phyloP scores from a whole-genome alignment of 225 moss, liverwort and hornwort species.

The Straminergon stramineum region DNA sequence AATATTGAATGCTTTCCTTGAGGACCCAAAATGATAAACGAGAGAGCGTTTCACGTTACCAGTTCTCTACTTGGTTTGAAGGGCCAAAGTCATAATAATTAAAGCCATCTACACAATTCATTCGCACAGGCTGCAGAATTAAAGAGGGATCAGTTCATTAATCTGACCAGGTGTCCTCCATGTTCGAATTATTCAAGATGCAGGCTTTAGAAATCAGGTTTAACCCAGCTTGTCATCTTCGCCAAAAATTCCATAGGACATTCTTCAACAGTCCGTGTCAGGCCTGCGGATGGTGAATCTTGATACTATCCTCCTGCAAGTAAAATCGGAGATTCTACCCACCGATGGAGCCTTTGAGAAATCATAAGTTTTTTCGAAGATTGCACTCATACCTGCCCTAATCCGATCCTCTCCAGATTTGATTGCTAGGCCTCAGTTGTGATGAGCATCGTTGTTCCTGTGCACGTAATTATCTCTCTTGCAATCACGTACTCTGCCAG shows the following conservation, averaged over 20 bases:
- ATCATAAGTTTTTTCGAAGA: neutral
- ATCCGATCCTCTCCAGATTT: constrained; percentile 7
- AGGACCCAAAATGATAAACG: neutral
- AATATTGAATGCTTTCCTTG: neutral
- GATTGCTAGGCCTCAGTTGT: neutral
- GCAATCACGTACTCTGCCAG: neutral
- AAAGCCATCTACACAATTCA: neutral
- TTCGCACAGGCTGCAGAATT: neutral
- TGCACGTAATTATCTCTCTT: neutral
- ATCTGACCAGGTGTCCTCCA: neutral
- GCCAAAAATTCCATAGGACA: neutral
- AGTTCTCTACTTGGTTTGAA: neutral
- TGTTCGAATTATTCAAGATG: neutral
- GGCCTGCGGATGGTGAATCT: neutral
- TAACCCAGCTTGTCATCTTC: neutral
- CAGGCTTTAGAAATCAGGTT: neutral
- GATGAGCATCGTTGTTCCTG: constrained; percentile 1
- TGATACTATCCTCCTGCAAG: neutral
- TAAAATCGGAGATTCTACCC: neutral
- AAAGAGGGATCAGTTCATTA: neutral
- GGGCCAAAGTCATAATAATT: neutral
- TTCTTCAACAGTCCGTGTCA: neutral
- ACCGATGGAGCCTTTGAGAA: neutral
- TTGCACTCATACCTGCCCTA: constrained; percentile 1
- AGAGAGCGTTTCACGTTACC: neutral